These are phyloP conservation scores for Rhododendron vialii DNA, from an alignment of 148 eudicot species.

Conservation along the genomic window DNA sequence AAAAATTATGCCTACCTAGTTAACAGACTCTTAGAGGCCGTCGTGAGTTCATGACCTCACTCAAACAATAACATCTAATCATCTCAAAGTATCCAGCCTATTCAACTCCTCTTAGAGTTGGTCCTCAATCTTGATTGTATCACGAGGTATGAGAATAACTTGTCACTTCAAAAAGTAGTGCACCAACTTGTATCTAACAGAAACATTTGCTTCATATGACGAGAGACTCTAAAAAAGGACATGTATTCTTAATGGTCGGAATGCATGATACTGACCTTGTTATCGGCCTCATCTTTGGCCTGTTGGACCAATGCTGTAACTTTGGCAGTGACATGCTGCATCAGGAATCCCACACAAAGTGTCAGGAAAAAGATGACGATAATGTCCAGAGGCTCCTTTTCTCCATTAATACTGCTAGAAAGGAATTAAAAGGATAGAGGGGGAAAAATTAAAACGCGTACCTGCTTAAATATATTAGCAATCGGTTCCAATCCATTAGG, in stretches of 20 bases:
- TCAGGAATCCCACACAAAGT: not conserved
- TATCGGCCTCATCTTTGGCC: conserved; percentile 63
- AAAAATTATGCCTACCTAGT: not conserved
- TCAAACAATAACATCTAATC: not conserved
- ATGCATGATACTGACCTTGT: conserved; percentile 34
- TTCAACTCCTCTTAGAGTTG: not conserved
- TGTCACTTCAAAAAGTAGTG: not conserved
- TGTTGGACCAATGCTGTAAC: conserved; percentile 52
- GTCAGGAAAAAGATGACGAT: not conserved
- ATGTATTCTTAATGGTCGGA: not conserved
- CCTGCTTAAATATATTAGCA: conserved; percentile 15
- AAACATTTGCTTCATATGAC: not conserved
- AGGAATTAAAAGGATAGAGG: not conserved
- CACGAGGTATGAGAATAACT: not conserved
- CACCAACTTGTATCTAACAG: not conserved
- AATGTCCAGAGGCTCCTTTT: not conserved
- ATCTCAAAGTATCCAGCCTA: not conserved
- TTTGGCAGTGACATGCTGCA: conserved; percentile 61
- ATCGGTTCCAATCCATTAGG: conserved; percentile 40
- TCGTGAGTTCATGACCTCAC: not conserved
- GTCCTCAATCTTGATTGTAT: not conserved
- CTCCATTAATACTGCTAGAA: not conserved
- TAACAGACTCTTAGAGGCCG: not conserved
- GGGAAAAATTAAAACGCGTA: not conserved
- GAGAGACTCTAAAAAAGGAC: not conserved